phyloP scores from a whole-genome alignment of 495 filamentous ascomycete species.

The Aspergillus mulundensis region DNA sequence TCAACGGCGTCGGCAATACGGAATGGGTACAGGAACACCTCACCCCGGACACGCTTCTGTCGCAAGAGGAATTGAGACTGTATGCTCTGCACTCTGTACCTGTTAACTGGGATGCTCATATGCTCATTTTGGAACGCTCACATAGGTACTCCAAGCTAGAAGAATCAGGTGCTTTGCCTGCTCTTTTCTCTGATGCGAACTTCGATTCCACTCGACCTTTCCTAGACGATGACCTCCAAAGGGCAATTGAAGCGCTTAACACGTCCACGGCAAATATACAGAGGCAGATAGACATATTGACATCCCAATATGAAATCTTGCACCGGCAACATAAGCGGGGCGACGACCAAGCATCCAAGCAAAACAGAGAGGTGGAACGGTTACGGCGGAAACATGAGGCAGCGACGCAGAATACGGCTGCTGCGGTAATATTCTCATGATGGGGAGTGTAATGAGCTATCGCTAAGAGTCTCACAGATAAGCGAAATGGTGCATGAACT shows the following conservation, averaged over 20 bases:
- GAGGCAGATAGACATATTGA: conserved; percentile 32
- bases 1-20: conserved; percentile 15
- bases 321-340: conserved; percentile 25
- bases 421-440: conserved; percentile 26
- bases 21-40: conserved; percentile 37
- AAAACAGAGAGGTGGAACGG: conserved; percentile 25
- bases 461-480: conserved; percentile 30
- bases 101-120: neutral
- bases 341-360: conserved; percentile 22
- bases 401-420: conserved; percentile 31
- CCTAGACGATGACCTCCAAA: conserved; percentile 37
- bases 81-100: conserved; percentile 12
- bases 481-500: conserved; percentile 32
- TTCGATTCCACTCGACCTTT: conserved; percentile 33
- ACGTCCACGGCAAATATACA: conserved; percentile 34
- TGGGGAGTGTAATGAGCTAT: neutral
- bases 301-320: conserved; percentile 28
- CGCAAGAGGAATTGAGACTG: conserved; percentile 39
- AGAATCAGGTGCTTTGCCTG: conserved; percentile 24
- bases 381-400: conserved; percentile 38
- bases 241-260: conserved; percentile 34
- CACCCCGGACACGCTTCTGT: conserved; percentile 33
- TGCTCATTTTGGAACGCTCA: neutral
- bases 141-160: conserved; percentile 35
- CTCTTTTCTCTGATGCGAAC: conserved; percentile 25